Evolutionary conservation across 73 alveolate genomes (phyloP), one percentile per base, ranked within the genome.

Genomic region (Uronychia binucleata): DNA sequence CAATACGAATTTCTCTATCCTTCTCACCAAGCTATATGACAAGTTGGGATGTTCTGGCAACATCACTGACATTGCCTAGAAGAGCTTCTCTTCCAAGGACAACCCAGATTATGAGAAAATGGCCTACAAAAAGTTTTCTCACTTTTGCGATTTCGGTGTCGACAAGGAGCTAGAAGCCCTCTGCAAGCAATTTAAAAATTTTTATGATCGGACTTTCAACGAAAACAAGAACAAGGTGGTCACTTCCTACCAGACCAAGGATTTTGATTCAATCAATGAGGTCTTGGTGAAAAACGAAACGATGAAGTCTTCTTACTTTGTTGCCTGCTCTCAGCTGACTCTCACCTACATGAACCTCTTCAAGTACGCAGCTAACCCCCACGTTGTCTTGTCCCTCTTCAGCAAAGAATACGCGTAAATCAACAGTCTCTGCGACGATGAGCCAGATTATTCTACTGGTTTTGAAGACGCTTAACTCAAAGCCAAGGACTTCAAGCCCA

Each of bases 341-440:
- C 30, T 83, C 19, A 81, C 78, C 33, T 83, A 74, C 57, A 25
- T 82, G 30, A 83, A 57, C 75, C 31, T 88, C 25, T 88, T 59
- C 77, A 88, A 59, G 78, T 74, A 83, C 34, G 87, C 91, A 0
- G 34, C 57, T 5, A 83, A 82, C 30, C 80, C 91, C 13, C 81
- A 88, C 30, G 57, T 30, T 0, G 84, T 88, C 11, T 57, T 57
- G 13, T 79, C 82, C 13, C 77, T 88, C 34, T 88, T 88, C 77
- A 81, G 79, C 59, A 88, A 58, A 79, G 80, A 88, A 29, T 82
- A 33, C 31, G 57, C 33, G 1, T 74, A 58, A 26, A 29, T 88
- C 0, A 88, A 88, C 79, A 28, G 78, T 0, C 88, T 88, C n/a
- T 88, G 94, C 33, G 94, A 88, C 29, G 94, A 88, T 5, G 94